Evolutionary conservation across 2,329 filamentous ascomycete species (phyloP).

Genomic region (Immersiporthe knoxdaviesiana): DNA sequence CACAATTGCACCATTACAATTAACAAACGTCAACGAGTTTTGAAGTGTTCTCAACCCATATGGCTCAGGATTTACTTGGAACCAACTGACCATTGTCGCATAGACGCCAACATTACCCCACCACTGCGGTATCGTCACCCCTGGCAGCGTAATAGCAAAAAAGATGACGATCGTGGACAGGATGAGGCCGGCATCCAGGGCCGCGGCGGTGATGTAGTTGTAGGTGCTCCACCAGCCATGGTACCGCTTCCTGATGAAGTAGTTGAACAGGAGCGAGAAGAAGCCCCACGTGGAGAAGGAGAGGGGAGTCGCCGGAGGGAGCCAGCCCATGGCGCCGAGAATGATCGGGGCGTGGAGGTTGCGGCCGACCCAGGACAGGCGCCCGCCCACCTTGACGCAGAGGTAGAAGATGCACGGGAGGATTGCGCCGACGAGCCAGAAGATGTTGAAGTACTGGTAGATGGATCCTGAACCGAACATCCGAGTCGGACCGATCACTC

Average conservation of each 20-base stretch:
- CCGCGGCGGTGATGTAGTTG: constrained; percentile 46
- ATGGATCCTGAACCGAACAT: constrained; percentile 59
- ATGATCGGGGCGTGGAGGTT: constrained; percentile 62
- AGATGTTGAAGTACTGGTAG: constrained; percentile 54
- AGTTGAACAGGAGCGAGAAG: constrained; percentile 62
- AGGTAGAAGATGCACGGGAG: constrained; percentile 54
- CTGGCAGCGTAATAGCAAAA: constrained; percentile 43
- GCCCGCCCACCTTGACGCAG: constrained; percentile 35
- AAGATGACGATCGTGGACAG: constrained; percentile 44
- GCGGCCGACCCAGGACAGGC: constrained; percentile 39
- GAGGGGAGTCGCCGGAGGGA: constrained; percentile 63
- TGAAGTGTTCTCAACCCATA: no score
- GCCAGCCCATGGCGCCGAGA: constrained; percentile 55
- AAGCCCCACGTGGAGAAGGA: constrained; percentile 63
- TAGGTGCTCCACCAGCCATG: constrained; percentile 64
- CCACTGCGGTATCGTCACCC: constrained; percentile 45
- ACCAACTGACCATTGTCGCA: constrained; percentile 49
- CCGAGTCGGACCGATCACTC: constrained; percentile 58
- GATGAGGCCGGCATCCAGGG: constrained; percentile 45
- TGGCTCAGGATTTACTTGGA: no score
- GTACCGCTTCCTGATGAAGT: constrained; percentile 55
- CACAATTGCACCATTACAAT: not conserved
- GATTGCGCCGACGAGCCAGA: constrained; percentile 55
- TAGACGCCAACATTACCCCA: constrained; percentile 56
- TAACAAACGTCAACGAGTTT: no score